Evolutionary conservation across 2,329 filamentous ascomycete genomes (phyloP).

Genomic region (Ramularia collo-cygni): DNA sequence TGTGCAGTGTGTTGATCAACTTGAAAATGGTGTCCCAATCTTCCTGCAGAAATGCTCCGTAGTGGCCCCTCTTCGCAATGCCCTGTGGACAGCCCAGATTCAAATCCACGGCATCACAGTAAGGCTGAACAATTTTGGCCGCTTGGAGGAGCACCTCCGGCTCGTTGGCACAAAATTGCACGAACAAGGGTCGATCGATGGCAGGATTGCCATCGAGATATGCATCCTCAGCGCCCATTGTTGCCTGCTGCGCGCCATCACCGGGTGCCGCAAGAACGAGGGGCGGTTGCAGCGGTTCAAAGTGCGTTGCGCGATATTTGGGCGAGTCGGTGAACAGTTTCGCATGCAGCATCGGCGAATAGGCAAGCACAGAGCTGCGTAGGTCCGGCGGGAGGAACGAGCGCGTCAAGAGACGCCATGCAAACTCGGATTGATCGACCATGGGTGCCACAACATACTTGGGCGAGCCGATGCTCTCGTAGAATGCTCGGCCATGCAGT

Average conservation of each 20-base stretch:
- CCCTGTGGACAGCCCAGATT: conserved; percentile 96
- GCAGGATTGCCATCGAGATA: conserved; percentile 82
- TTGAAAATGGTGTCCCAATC: conserved; percentile 75
- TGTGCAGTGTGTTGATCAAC: conserved; percentile 79
- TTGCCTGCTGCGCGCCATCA: conserved; percentile 18
- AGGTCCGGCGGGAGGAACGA: conserved; percentile 69
- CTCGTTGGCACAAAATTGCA: conserved; percentile 93
- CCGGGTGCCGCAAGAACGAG: conserved; percentile 15
- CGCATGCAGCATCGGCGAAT: conserved; percentile 94
- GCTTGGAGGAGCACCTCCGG: conserved; percentile 72
- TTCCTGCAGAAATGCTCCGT: conserved; percentile 92
- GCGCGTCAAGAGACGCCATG: conserved; percentile 92
- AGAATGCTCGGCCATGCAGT: conserved; percentile 70
- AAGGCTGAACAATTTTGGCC: conserved; percentile 69
- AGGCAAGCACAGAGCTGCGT: conserved; percentile 65
- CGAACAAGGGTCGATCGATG: conserved; percentile 82
- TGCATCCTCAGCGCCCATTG: conserved; percentile 27
- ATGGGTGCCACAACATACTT: conserved; percentile 90
- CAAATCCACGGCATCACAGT: conserved; percentile 91
- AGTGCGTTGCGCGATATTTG: conserved; percentile 71
- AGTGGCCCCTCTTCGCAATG: conserved; percentile 83
- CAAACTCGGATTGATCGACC: conserved; percentile 98
- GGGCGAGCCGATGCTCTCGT: conserved; percentile 87
- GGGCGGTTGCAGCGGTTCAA: conserved; percentile 56
- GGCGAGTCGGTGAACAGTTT: conserved; percentile 73